Evolutionary conservation across 83 land plant genomes (phyloP), one percentile per base, ranked within the genome.

Genomic region (Isoetes engelmannii): DNA sequence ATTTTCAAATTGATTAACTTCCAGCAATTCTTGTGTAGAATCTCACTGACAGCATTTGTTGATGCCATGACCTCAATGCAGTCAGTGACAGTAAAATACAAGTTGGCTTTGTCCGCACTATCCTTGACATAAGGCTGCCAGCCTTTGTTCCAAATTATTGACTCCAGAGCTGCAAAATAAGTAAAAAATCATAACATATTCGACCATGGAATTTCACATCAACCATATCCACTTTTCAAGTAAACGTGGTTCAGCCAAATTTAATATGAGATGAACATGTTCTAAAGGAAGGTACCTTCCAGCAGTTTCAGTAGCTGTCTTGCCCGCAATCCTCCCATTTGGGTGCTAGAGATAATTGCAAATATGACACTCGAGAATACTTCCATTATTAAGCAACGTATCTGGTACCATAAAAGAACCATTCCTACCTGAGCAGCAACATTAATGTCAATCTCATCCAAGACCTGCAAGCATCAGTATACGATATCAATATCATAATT

Each of bases 401-500:
- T 6, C 62, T 49, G 7, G 12, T 49, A 7, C 12, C 7, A 49
- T 49, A 49, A 49, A 59, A 18, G 18, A 59, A 59, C 9, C 17
- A 8, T 59, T 49, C 73, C 2, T 63, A 87, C 91, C 91, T 85
- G 89, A n/a, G 92, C 83, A 37, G 86, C 86, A 69, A 88, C 68
- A 72, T 85, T 89, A 41, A 88, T 75, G 57, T 89, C 92, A 70
- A 88, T 88, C 75, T 88, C 92, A 77, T 88, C 92, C 5, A 88
- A 77, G 65, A 88, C 92, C 92, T 88, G 82, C 53, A 7, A 49
- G 53, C 7, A 12, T 49, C 53, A 7, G 12, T 12, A 7, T 49
- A 7, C 12, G 53, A 49, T 49, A 7, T 49, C 53, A 49, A 49
- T 12, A 49, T 7, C 7, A 49, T 7, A 49, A 49, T 49, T 7